Evolutionary conservation across 306 rosid species (phyloP).

Genomic region (Senna siamea): DNA sequence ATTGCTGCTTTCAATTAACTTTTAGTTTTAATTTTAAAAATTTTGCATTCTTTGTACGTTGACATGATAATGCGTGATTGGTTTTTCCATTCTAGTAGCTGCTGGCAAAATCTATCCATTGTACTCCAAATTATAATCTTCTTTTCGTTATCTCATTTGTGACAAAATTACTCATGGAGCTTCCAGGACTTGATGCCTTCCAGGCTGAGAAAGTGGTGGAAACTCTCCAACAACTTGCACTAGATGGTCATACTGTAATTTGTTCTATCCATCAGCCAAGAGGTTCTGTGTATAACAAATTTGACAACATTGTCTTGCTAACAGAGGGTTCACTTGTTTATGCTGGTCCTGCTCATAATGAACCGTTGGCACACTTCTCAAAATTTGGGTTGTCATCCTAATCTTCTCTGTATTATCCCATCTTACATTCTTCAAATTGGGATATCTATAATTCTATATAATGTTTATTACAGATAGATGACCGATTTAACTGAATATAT

Average conservation of each 20-base stretch:
- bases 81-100: conserved; percentile 10
- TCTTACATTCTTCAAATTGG: conserved; percentile 26
- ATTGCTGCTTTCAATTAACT: conserved; percentile 9
- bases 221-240: conserved; percentile 87
- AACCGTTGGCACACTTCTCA: conserved; percentile 78
- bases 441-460: conserved; percentile 17
- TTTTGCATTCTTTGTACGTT: conserved; percentile 12
- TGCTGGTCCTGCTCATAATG: conserved; percentile 84
- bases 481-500: conserved; percentile 21
- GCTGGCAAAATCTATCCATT: conserved; percentile 15
- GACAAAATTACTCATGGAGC: conserved; percentile 38
- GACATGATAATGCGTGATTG: conserved; percentile 24
- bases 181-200: conserved; percentile 93
- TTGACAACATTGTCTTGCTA: conserved; percentile 89
- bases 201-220: conserved; percentile 97
- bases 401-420: conserved; percentile 35
- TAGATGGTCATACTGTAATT: conserved; percentile 92
- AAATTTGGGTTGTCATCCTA: conserved; percentile 68
- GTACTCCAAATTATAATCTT: neutral
- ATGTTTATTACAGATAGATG: neutral
- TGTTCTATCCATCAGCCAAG: conserved; percentile 97
- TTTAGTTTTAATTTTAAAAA: neutral
- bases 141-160: conserved; percentile 1
- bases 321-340: conserved; percentile 90
- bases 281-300: conserved; percentile 86